Conservation (phyloP, 2,329 filamentous ascomycete genomes). For the Cryoendolithus antarcticus region DNA sequence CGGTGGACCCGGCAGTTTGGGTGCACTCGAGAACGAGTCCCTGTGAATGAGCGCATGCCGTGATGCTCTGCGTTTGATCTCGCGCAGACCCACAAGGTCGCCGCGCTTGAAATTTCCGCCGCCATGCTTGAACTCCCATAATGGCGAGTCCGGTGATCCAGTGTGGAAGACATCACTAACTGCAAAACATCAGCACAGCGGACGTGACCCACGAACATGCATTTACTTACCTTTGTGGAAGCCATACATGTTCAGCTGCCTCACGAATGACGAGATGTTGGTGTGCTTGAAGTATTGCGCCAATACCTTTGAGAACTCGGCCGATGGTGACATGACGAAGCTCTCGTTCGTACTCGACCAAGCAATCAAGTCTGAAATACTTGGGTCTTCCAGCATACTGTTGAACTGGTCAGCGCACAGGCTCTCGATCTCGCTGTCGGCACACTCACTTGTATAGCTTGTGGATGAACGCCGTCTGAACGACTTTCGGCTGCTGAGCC, state of each 20-base stretch:
- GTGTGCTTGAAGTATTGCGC: slow-evolving; percentile 99
- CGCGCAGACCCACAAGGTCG: slow-evolving; percentile 76
- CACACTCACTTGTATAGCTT: slow-evolving; percentile 89
- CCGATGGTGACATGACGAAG: slow-evolving; percentile 96
- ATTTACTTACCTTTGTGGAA: slow-evolving; percentile 77
- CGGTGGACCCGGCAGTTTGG: slow-evolving; percentile 54
- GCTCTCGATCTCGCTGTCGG: background rate
- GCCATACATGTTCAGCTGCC: slow-evolving; percentile 98
- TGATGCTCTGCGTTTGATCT: slow-evolving; percentile 91
- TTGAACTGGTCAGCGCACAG: background rate
- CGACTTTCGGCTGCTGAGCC: slow-evolving; percentile 88
- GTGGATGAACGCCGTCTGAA: slow-evolving; percentile 97
- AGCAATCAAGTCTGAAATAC: slow-evolving; percentile 88
- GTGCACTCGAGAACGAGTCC: slow-evolving; percentile 64
- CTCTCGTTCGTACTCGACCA: slow-evolving; percentile 92
- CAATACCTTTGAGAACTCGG: slow-evolving; percentile 94
- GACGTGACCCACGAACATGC: too few species aligned
- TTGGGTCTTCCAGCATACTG: slow-evolving; percentile 92
- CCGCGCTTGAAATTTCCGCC: slow-evolving; percentile 95
- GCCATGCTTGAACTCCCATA: slow-evolving; percentile 99
- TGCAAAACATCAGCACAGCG: slow-evolving; percentile 25
- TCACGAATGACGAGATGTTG: slow-evolving; percentile 96
- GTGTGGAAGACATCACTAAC: slow-evolving; percentile 98
- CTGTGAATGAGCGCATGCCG: slow-evolving; percentile 86
- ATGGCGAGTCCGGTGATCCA: slow-evolving; percentile 76